Conservation (phyloP, 2,329 filamentous ascomycete genomes). For the Cladosporium sp. region DNA sequence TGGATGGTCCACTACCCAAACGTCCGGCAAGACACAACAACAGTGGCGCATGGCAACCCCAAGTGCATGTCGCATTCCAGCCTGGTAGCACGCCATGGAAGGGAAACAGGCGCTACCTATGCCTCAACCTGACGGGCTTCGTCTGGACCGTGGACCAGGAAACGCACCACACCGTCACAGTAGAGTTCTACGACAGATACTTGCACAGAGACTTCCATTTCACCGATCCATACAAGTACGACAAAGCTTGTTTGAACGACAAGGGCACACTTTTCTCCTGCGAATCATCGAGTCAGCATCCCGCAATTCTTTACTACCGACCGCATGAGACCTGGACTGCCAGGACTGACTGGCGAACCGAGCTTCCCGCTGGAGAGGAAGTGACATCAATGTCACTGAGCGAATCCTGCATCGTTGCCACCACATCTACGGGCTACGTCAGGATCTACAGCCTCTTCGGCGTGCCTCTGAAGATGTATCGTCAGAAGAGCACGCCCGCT, state of each 20-base stretch:
- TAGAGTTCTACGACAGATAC: conserved; percentile 96
- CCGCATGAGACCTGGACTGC: conserved; percentile 97
- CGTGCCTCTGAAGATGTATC: conserved; percentile 82
- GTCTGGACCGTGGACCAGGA: conserved; percentile 98
- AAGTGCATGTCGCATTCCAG: conserved; percentile 83
- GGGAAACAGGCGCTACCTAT: conserved; percentile 89
- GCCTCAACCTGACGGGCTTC: conserved; percentile 88
- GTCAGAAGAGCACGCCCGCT: conserved; percentile 85
- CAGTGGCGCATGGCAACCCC: conserved; percentile 56
- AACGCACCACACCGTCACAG: conserved; percentile 81
- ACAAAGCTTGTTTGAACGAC: conserved; percentile 88
- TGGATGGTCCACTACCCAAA: conserved; percentile 51
- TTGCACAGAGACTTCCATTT: conserved; percentile 94
- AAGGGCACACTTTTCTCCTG: conserved; percentile 84
- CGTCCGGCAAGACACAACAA: conserved; percentile 44
- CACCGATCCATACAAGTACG: conserved; percentile 91
- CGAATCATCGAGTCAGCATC: conserved; percentile 63
- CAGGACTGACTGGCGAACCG: conserved; percentile 83
- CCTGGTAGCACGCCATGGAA: conserved; percentile 95
- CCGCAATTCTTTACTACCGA: conserved; percentile 88
- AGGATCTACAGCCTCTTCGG: conserved; percentile 92
- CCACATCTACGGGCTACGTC: conserved; percentile 83
- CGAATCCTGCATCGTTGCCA: conserved; percentile 86
- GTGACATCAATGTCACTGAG: conserved; percentile 87
- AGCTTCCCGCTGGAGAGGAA: conserved; percentile 82